A percentile compares a stretch with the other conserved stretches of the same genome.
Conservation (phyloP, 805 yeast genomes). For the Kluyveromyces nonfermentans region DNA sequence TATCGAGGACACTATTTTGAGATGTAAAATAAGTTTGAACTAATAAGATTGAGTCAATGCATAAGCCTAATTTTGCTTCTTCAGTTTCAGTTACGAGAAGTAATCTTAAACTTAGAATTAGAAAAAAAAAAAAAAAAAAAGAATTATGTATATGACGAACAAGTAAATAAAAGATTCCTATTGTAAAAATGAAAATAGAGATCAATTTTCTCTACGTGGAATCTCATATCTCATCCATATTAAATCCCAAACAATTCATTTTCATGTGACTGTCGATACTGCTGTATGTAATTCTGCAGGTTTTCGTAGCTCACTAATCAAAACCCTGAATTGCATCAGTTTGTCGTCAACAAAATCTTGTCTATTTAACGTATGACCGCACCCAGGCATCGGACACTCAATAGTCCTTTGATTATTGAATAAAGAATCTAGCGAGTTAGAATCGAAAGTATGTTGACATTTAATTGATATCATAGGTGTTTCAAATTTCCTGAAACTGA, state of each 20-base stretch:
- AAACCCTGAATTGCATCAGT: slow-evolving; percentile 43
- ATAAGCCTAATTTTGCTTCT: too few relatives aligned
- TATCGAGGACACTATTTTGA: too few relatives aligned
- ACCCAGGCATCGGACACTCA: slow-evolving; percentile 47
- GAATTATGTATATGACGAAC: too few relatives aligned
- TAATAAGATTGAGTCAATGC: too few relatives aligned
- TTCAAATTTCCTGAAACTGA: slow-evolving; percentile 42
- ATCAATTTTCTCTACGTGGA: too few relatives aligned
- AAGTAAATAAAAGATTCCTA: too few relatives aligned
- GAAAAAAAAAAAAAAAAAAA: too few relatives aligned
- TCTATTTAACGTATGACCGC: slow-evolving; percentile 16
- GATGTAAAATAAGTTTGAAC: too few relatives aligned
- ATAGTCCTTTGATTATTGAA: slow-evolving; percentile 21
- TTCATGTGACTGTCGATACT: not conserved
- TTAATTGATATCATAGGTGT: slow-evolving; percentile 45
- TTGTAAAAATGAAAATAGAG: not conserved
- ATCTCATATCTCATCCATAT: too few relatives aligned
- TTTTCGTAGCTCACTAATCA: not conserved
- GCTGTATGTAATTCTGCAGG: not conserved
- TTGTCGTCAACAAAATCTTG: slow-evolving; percentile 38
- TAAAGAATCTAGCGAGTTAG: slow-evolving; percentile 23
- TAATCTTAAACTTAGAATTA: too few relatives aligned
- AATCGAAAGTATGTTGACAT: slow-evolving; percentile 60
- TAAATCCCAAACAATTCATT: too few relatives aligned
- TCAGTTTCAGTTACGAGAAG: too few relatives aligned